These are phyloP conservation scores for Mycena rebaudengoi DNA, from an alignment of 768 basidiomycete species.

Conservation along the genomic window DNA sequence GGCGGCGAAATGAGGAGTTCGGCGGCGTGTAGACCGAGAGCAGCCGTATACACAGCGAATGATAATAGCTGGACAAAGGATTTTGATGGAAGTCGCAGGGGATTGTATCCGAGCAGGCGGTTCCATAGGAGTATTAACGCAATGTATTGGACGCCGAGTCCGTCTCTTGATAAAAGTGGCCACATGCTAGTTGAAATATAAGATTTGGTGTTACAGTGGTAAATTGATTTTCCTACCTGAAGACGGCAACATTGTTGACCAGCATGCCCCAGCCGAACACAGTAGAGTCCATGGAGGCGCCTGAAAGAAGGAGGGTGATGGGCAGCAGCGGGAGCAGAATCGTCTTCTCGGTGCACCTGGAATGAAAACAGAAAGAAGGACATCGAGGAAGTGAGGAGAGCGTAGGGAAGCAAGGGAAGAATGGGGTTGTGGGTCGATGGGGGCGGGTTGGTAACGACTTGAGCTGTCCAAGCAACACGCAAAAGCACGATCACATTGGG, in stretches of 20 bases:
- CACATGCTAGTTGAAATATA: constrained; percentile 75
- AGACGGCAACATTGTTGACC: constrained; percentile 85
- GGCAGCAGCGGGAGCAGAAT: constrained; percentile 89
- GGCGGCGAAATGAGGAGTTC: constrained; percentile 74
- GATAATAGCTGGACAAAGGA: constrained; percentile 65
- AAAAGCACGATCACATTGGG: constrained; percentile 61
- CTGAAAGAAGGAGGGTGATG: constrained; percentile 77
- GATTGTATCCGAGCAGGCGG: constrained; percentile 79
- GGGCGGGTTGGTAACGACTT: constrained; percentile 12
- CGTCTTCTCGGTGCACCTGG: constrained; percentile 95
- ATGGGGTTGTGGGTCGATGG: constrained; percentile 51
- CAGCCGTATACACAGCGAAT: constrained; percentile 64
- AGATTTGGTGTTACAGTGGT: background rate
- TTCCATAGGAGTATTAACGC: constrained; percentile 83
- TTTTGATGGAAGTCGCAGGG: constrained; percentile 53
- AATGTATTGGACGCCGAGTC: constrained; percentile 77
- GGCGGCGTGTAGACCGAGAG: constrained; percentile 64
- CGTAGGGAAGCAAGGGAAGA: constrained; percentile 78
- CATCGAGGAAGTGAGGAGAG: constrained; percentile 82
- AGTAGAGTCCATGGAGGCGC: constrained; percentile 59
- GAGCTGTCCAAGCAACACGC: constrained; percentile 43
- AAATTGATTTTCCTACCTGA: constrained; percentile 84
- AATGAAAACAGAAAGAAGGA: constrained; percentile 97
- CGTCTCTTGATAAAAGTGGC: constrained; percentile 86
- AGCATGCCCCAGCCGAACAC: constrained; percentile 76